phyloP scores from a whole-genome alignment of 805 yeast species.

The Cyberlindnera galapagoensis region DNA sequence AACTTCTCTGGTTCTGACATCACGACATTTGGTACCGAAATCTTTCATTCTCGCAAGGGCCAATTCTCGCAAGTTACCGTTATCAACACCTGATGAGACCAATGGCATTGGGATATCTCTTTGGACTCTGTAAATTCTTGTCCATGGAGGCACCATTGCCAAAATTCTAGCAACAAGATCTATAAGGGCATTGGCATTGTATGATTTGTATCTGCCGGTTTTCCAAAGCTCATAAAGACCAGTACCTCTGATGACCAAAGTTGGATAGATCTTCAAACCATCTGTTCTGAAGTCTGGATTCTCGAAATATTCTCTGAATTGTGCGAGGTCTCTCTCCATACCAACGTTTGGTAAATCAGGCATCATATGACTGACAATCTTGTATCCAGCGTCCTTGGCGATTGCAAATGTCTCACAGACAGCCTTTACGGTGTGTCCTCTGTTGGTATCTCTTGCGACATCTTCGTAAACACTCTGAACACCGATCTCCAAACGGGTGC shows the following conservation, averaged over 20 bases:
- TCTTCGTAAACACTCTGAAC: conserved; percentile 97
- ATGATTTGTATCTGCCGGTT: conserved; percentile 88
- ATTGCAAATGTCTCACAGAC: conserved; percentile 93
- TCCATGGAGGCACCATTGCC: conserved; percentile 98
- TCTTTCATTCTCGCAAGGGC: conserved; percentile 98
- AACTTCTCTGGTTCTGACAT: conserved; percentile 95
- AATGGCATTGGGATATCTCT: conserved; percentile 99
- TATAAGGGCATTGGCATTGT: conserved; percentile 88
- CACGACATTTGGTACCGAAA: conserved; percentile 93
- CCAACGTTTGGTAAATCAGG: conserved; percentile 98
- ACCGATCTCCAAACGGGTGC: conserved; percentile 94
- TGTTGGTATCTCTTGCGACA: conserved; percentile 95
- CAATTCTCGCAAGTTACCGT: conserved; percentile 91
- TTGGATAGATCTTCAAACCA: conserved; percentile 92
- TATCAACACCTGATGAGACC: conserved; percentile 96
- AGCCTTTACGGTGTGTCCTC: conserved; percentile 95
- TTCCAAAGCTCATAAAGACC: conserved; percentile 98
- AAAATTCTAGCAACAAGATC: conserved; percentile 93
- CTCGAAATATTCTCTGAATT: conserved; percentile 92
- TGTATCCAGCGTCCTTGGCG: conserved; percentile 98
- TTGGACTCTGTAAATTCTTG: conserved; percentile 96
- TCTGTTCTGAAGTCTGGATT: conserved; percentile 96
- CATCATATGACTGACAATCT: conserved; percentile 99
- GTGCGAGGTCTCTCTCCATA: conserved; percentile 95
- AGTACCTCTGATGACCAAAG: conserved; percentile 94